Evolutionary conservation across 2,329 filamentous ascomycete species (phyloP), one percentile per base, ranked within the genome.

Genomic region (Penicillium sp.): DNA sequence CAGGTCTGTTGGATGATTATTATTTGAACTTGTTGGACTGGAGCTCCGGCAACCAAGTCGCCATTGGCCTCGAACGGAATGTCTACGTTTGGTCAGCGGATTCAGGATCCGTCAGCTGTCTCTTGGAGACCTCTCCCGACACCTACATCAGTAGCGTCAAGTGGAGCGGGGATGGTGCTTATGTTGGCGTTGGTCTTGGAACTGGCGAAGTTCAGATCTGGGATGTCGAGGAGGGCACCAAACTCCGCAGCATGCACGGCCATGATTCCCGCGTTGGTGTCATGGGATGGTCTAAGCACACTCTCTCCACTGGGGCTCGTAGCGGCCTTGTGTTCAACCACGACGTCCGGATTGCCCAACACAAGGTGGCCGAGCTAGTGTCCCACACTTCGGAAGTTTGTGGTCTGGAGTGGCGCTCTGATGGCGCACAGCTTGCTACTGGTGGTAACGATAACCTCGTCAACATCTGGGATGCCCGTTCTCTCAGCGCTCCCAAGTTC

Each of bases 51-150:
- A 98, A 98, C 73, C 92, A 98, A 67, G 90, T 98, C 37, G 92
- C 92, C 32, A 96, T 98, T 61, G 92, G 90, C 40, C 80, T 98
- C 9, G 92, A 96, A 72, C 88, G 90, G 52, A 94, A 84, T 53
- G 92, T 98, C 55, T 98, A 98, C 59, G 85, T 98, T 54, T 98
- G 92, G 92, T 96, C 92, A 23, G 92, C 92, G 10, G 92, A 96
- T 52, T 84, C 87, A 58, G 92, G 92, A 42, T 80, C 82, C 11
- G 92, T 98, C 45, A 85, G 78, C 70, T 90, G 84, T 57, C 80
- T 98, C 15, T 72, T 96, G 34, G 90, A 98, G 71, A 87, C 86
- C 33, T 77, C 79, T 39, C 74, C 85, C 13, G 92, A 98, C 64
- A 96, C 90, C 13, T 96, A 98, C 62, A 81, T 98, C 58, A 93